Base-by-base conservation (phyloP, 208 protist species). In the Lotmaria passim region DNA sequence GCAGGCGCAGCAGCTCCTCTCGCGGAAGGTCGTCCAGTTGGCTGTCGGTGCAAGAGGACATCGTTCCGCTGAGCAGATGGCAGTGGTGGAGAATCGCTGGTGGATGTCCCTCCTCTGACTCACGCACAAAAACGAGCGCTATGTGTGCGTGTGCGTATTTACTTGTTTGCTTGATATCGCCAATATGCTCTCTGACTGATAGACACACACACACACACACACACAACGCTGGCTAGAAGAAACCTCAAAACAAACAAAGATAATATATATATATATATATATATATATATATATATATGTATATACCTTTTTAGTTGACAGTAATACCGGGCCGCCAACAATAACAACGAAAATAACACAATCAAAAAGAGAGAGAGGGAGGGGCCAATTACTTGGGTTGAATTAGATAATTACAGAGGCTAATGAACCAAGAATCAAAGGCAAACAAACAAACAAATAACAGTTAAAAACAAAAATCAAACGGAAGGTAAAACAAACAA, bases 191-290 rank as follows among this genome's bases (percentile, higher is more conserved):
- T n/a, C n/a, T n/a, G n/a, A n/a, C n/a, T n/a, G n/a, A n/a, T n/a
- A n/a, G n/a, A n/a, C n/a, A n/a, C n/a, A n/a, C n/a, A n/a, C n/a
- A n/a, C n/a, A n/a, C n/a, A n/a, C n/a, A n/a, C n/a, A n/a, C n/a
- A n/a, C n/a, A n/a, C n/a, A n/a, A n/a, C n/a, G n/a, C n/a, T n/a
- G n/a, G n/a, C n/a, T n/a, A n/a, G n/a, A n/a, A n/a, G n/a, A n/a
- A n/a, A n/a, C n/a, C n/a, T n/a, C n/a, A n/a, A n/a, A n/a, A n/a
- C n/a, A n/a, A n/a, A 43, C 31, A 43, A 34, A 34, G 47, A 26
- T 44, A 19, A 44, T 26, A 57, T 21, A 33, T 56, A 69, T 44
- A 69, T 43, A 56, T 57, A 69, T 30, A 65, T 47, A 65, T 50
- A 64, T 56, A 48, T 67, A 55, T 66, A 52, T 52, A 36, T 52